Conservation (phyloP, 1,139 yeast genomes). For the Suhomyces maxii region DNA sequence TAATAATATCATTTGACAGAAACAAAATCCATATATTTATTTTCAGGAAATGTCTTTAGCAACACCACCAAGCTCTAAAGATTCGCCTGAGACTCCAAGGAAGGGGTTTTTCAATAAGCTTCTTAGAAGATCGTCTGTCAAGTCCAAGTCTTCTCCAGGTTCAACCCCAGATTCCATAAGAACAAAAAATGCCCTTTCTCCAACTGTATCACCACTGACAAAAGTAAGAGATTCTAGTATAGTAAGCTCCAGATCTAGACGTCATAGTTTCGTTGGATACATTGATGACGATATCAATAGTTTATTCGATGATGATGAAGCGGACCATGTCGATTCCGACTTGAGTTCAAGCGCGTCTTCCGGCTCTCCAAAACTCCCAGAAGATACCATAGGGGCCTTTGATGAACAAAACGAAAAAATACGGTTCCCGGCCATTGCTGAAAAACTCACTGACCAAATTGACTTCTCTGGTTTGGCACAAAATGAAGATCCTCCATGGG, state of each 20-base stretch:
- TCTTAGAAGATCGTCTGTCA: conserved; percentile 12
- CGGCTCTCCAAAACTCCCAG: background rate
- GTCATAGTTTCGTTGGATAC: conserved; percentile 8
- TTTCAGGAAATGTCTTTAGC: conserved; percentile 1
- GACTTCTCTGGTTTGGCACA: conserved; percentile 1
- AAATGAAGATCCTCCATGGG: conserved; percentile 27
- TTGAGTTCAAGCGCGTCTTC: background rate
- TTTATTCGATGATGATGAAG: conserved; percentile 14
- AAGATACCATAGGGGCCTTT: conserved; percentile 5
- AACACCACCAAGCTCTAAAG: conserved; percentile 7
- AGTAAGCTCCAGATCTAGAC: conserved; percentile 3
- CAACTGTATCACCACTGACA: background rate
- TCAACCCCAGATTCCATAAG: conserved; percentile 2
- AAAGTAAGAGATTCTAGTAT: conserved; percentile 1
- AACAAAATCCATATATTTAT: too few species aligned
- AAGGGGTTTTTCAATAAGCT: conserved; percentile 19
- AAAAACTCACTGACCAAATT: background rate
- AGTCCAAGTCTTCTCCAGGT: background rate
- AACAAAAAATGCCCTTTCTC: background rate
- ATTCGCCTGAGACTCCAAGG: conserved; percentile 9
- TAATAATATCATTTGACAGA: too few species aligned
- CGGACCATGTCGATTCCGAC: conserved; percentile 2
- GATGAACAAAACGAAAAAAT: conserved; percentile 6
- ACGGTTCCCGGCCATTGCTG: conserved; percentile 8
- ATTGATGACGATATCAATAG: conserved; percentile 15